A percentile compares a stretch with the other conserved stretches of the same genome.
These are phyloP conservation scores for Clonostachys sp. DNA, from an alignment of 2,329 filamentous ascomycete genomes.

Conservation along the genomic window DNA sequence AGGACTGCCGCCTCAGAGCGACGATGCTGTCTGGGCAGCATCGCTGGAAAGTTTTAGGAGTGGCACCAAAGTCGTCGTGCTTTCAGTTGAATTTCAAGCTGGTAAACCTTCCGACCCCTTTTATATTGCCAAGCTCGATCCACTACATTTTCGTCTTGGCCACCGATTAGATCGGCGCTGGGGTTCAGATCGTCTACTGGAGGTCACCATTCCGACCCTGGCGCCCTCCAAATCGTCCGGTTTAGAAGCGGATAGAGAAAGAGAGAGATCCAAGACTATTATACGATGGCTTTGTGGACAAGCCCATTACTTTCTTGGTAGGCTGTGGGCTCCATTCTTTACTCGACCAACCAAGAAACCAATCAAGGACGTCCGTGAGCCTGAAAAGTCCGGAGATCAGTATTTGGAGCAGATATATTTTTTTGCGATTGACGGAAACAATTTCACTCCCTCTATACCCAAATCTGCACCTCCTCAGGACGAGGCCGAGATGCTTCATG, in stretches of 20 bases:
- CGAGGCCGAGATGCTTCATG: slow-evolving; percentile 9
- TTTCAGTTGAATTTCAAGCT: slow-evolving; percentile 37
- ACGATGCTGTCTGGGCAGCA: slow-evolving; percentile 37
- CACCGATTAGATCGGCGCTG: slow-evolving; percentile 51
- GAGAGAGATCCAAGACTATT: slow-evolving; percentile 12
- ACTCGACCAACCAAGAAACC: slow-evolving; percentile 31
- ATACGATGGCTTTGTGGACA: slow-evolving; percentile 16
- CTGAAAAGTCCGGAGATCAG: slow-evolving; percentile 19
- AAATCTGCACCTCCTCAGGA: slow-evolving; percentile 12
- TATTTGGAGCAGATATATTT: slow-evolving; percentile 40
- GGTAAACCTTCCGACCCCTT: slow-evolving; percentile 25
- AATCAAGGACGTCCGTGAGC: slow-evolving; percentile 20
- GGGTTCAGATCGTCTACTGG: slow-evolving; percentile 54
- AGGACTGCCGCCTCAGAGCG: slow-evolving; percentile 40
- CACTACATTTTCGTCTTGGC: slow-evolving; percentile 40
- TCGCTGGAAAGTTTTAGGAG: slow-evolving; percentile 29
- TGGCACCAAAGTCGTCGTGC: slow-evolving; percentile 28
- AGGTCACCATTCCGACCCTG: slow-evolving; percentile 44
- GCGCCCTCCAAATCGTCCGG: slow-evolving; percentile 5
- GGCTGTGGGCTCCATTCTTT: slow-evolving; percentile 44
- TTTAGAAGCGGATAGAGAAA: slow-evolving; percentile 10
- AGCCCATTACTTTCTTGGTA: slow-evolving; percentile 36
- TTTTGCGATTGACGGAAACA: slow-evolving; percentile 48
- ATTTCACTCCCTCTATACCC: slow-evolving; percentile 19
- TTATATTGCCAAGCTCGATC: slow-evolving; percentile 40